Evolutionary conservation across 163 green algal species (phyloP).

Genomic region (Scenedesmus sp.): DNA sequence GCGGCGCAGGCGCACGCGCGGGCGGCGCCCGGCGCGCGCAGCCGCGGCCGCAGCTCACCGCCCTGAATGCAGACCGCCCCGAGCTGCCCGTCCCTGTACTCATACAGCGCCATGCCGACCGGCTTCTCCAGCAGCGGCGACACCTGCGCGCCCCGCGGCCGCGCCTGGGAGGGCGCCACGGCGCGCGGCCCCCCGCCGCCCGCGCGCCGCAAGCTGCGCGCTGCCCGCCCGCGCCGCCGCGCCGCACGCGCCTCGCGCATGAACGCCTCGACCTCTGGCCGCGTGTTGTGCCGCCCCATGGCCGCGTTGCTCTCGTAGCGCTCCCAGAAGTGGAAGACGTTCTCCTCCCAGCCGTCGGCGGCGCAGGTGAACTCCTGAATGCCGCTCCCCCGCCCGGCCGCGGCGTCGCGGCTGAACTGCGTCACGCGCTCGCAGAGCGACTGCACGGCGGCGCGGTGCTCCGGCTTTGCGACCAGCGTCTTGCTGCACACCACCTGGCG

Average conservation of each 20-base stretch:
- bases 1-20: neutral
- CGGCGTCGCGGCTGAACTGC: constrained; percentile 57
- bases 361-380: constrained; percentile 64
- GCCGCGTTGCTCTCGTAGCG: constrained; percentile 73
- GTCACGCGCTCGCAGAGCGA: constrained; percentile 62
- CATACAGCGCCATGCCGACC: constrained; percentile 82
- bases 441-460: constrained; percentile 54
- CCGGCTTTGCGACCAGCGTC: constrained; percentile 70
- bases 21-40: too few species aligned
- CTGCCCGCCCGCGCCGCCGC: too few species aligned
- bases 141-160: too few species aligned
- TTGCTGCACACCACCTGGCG: constrained; percentile 69
- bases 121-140: constrained; percentile 65
- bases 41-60: constrained; percentile 46
- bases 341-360: constrained; percentile 51
- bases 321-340: constrained; percentile 86
- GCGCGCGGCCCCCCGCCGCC: too few species aligned
- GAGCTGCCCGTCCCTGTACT: constrained; percentile 77
- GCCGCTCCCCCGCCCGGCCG: constrained; percentile 51
- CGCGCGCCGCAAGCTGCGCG: too few species aligned
- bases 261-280: constrained; percentile 59
- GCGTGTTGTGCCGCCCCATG: constrained; percentile 71
- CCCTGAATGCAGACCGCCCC: constrained; percentile 64
- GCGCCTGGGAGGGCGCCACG: too few species aligned
- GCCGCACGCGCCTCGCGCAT: constrained; percentile 72